Evolutionary conservation across 2,329 filamentous ascomycete genomes (phyloP).

Genomic region (Fonsecaea monophora): DNA sequence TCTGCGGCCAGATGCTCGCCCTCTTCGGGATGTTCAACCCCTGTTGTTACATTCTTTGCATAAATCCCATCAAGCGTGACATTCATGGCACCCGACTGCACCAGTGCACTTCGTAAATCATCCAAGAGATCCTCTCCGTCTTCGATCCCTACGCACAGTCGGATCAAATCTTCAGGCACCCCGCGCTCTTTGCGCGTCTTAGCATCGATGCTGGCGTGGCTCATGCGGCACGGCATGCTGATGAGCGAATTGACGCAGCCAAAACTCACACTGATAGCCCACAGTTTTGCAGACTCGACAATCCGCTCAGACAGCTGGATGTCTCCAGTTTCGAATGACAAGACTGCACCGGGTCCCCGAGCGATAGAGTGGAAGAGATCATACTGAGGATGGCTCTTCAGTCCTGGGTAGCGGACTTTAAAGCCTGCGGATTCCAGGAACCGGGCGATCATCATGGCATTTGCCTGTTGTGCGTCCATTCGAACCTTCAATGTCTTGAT

Average conservation of each 20-base stretch:
- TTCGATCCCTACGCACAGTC: constrained; percentile 95
- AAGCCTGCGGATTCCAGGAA: constrained; percentile 93
- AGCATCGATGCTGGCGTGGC: constrained; percentile 95
- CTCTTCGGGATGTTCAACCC: constrained; percentile 32
- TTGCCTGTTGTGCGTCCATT: constrained; percentile 97
- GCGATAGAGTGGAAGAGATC: constrained; percentile 96
- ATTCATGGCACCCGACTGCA: constrained; percentile 91
- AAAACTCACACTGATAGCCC: constrained; percentile 96
- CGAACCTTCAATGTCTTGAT: constrained; percentile 96
- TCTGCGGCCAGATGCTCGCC: constrained; percentile 36
- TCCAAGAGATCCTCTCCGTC: constrained; percentile 91
- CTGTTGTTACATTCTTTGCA: constrained; percentile 53
- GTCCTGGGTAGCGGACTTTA: constrained; percentile 90
- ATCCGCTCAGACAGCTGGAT: constrained; percentile 84
- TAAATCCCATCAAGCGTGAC: constrained; percentile 84
- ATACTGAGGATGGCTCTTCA: constrained; percentile 95
- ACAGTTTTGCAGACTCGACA: constrained; percentile 88
- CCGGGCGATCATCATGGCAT: constrained; percentile 75
- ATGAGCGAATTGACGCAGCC: constrained; percentile 98
- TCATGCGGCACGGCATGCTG: constrained; percentile 99
- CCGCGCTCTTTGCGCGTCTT: constrained; percentile 88
- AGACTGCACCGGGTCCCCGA: constrained; percentile 87
- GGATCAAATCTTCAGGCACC: constrained; percentile 96
- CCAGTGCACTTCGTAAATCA: constrained; percentile 86
- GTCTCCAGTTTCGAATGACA: constrained; percentile 96